Evolutionary conservation across 2,329 filamentous ascomycete species (phyloP), one percentile per base, ranked within the genome.

Genomic region (Stachybotrys chlorohalonatus): DNA sequence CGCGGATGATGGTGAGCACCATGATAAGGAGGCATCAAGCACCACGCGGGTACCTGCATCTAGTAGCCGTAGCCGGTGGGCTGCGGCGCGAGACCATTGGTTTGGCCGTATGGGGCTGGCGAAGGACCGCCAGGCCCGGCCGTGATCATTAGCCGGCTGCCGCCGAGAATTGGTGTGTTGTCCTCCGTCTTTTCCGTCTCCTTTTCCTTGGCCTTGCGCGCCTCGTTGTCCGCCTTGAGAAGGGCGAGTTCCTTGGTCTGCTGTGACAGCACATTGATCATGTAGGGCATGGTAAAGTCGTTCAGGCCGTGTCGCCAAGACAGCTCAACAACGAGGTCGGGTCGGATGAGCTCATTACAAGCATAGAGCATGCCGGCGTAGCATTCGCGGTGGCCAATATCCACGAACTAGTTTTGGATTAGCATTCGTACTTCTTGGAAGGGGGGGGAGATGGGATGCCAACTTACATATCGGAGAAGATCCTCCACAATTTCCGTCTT

Each of bases 351-450:
- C 56, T 97, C 94, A 74, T 99, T 96, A 80, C 94, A 99, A 53
- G 95, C 87, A 69, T 99, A 99, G 51, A 99, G 82, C 92, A 99
- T 99, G 68, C 92, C 95, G n/a, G 96, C 94, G 70, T 96, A 99
- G 81, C 94, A 99, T 73, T 99, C 94, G 59, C 93, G 91, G 79
- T 93, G 96, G 64, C 95, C 94, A 74, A 99, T 96, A 68, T 99
- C 94, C 66, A 99, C 94, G 64, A 99, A 99, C 93, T 97, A 69
- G 1, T 51, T 17, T 52, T 31, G 58, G 11, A 57, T 75, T 67
- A 79, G 72, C 51, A 62, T 52, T 11, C 49, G n/a, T 31, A 48
- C 50, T 53, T 16, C 3, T 11, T 15, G 24, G 24, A 11, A 42
- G 5, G 46, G 50, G 52, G 32, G n/a, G 53, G 36, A 9, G 36